Evolutionary conservation across 139 green algal species (phyloP), one percentile per base, ranked within the genome.

Genomic region (Coelastrella sp.): DNA sequence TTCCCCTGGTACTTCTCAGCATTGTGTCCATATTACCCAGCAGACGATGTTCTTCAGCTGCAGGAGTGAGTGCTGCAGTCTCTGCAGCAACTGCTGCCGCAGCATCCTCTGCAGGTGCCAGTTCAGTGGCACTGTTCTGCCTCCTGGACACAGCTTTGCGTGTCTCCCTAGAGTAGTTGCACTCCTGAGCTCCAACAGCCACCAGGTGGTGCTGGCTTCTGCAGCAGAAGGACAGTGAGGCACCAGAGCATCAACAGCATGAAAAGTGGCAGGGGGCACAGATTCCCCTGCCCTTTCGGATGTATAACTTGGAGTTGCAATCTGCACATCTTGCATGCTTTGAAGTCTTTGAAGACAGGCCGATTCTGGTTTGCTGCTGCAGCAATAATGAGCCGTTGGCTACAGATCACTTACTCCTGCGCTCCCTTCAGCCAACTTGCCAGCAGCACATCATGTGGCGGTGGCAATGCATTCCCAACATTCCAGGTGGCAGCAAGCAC

Each of bases 401-500:
- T 82, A 20, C 17, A 17, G 49, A 1, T 20, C 6, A 81, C 84
- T 88, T 49, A 88, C 84, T 81, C 74, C 17, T 17, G 59, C 20
- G 72, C 73, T 22, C 86, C 82, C 35, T 57, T 57, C 56, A 92
- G 78, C 89, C 89, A 92, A 22, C 82, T 76, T n/a, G 35, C 27
- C 66, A 24, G 59, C 78, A 92, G 85, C n/a, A 85, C 25, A 56
- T 78, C 78, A 8, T 78, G 75, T 61, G 87, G 83, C 1, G 79
- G 81, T 9, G 87, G 88, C 72, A 78, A 12, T 7, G 88, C 87
- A 78, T 93, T 93, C 75, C 91, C 91, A 8, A 93, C 85, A 84
- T 93, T 93, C 91, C 91, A 93, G 14, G 87, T 93, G 27, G 85
- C 91, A 65, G 27, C 49, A 9, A 92, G 83, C 76, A 92, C 89